A percentile compares a stretch with the other conserved stretches of the same genome.
These are phyloP conservation scores for Phytophthora sp. DNA, from an alignment of 352 stramenopile genomes.

Conservation along the genomic window DNA sequence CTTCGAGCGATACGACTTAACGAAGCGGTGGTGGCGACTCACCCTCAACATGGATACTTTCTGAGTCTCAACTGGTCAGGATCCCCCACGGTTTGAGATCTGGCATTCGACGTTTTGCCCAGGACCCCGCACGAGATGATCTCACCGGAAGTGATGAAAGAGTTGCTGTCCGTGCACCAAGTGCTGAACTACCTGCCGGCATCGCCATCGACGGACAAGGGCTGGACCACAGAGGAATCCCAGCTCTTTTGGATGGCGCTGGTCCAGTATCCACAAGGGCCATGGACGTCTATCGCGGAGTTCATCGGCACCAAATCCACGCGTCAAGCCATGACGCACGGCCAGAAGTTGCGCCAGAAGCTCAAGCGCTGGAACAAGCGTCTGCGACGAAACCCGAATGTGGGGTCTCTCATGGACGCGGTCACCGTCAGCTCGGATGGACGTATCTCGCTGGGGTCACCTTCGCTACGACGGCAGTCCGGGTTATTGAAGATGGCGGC, in stretches of 20 bases:
- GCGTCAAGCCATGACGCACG: conserved; percentile 49
- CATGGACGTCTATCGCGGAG: conserved; percentile 44
- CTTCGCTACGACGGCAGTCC: background rate
- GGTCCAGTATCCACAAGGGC: conserved; percentile 39
- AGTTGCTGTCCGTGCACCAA: conserved; percentile 18
- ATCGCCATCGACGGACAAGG: conserved; percentile 19
- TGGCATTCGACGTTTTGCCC: conserved; percentile 5
- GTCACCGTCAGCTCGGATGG: background rate
- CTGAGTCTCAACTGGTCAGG: background rate
- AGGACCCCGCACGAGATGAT: conserved; percentile 8
- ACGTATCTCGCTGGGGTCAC: background rate
- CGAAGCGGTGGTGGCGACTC: background rate
- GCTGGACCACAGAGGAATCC: conserved; percentile 32
- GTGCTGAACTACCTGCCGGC: conserved; percentile 19
- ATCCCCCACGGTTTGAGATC: too few relatives aligned
- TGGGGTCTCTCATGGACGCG: conserved; percentile 10
- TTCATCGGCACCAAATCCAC: conserved; percentile 47
- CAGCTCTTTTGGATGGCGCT: conserved; percentile 42
- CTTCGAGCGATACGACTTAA: conserved; percentile 4
- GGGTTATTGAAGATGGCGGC: background rate
- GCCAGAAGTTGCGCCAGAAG: conserved; percentile 50
- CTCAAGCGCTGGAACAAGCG: conserved; percentile 43
- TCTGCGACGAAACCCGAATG: conserved; percentile 17
- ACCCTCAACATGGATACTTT: background rate
- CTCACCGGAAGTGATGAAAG: conserved; percentile 22